Base-by-base conservation (phyloP, 1,139 yeast species). In the Taiozyma sp. region DNA sequence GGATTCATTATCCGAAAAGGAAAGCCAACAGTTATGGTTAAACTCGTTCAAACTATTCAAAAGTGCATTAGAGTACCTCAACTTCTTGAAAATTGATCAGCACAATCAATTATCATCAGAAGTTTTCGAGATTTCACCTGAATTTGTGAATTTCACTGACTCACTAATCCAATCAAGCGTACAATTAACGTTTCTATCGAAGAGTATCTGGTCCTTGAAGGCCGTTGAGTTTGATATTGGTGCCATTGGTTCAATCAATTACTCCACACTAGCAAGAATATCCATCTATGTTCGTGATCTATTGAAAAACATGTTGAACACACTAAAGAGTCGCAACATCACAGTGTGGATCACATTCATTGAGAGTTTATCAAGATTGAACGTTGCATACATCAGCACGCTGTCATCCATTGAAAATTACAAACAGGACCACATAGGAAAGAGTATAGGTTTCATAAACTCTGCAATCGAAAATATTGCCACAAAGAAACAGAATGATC, bases 361-460 rank as follows among this genome's bases (percentile, higher is more conserved):
- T 9, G 54, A 53, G 8, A 16, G 19, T 2, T 19, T 56, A 2
- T 16, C 48, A 19, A 51, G 43, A 29, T 46, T 56, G 42, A 53
- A 45, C 19, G 51, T 46, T 36, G 52, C 53, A 10, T 56, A 54
- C 32, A 42, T 53, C 3, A 59, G 62, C 1, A 45, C 53, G 0
- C 47, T 61, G 14, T 29, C 57, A 12, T 56, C 63, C 4, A 46
- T 61, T 32, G 64, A 60, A 22, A 50, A 49, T 34, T 61, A 60
- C 46, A 60, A 61, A 28, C 54, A 58, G 38, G 58, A 60, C 40
- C 56, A 58, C 13, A 45, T 61, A 14, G 65, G 65, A 2, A 50
- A 50, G 3, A 48, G 57, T 23, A 49, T 62, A 39, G 65, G 63
- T n/a, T 59, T 57, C 48, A 36, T 62, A 9, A 51, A 54, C 27